Base-by-base conservation (phyloP, 495 filamentous ascomycete genomes). In the Tetracladium setigerum region DNA sequence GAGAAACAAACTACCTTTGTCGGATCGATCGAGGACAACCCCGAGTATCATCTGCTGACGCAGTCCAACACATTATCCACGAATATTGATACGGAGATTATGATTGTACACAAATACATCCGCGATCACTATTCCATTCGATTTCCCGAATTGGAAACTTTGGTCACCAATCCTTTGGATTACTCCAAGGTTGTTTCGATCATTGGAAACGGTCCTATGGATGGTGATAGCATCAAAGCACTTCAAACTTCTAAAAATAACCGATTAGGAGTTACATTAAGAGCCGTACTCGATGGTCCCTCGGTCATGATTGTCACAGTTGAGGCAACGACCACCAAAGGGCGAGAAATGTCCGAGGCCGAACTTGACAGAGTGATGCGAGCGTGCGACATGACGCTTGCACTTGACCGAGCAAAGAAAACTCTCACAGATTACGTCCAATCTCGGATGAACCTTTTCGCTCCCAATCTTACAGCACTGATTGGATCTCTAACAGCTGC, bases 121-220 rank as follows among this genome's bases (percentile, higher is more conserved):
- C 77, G 90, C 55, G 92, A 98, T 56, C 88, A 96, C 66, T 98
- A 97, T 67, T 95, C 89, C 13, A 75, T 84, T 33, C 81, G 92
- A 53, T 97, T 96, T 55, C 91, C 91, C 5, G 91, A 96, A 66
- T 77, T 98, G n/a, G 92, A 97, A 66, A 89, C 86, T 14, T 78
- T 98, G 32, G 82, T 98, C 56, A 86, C 82, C 52, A 95, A 86
- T 57, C 87, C 92, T 5, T 72, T 98, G 50, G 89, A 97, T 57
- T 98, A 96, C 68, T 88, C 92, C 12, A 95, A 95, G 66, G 88
- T 87, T 1, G 92, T 97, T 9, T 86, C 88, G 1, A 92, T 96
- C 56, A 78, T 97, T 55, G 81, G 85, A 55, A 97, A 98, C 69
- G 88, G 87, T 10, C 89, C 94, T 10, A 78, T 97, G 71, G 86